Conservation (phyloP, 352 stramenopile genomes). For the Phytophthora pistaciae region DNA sequence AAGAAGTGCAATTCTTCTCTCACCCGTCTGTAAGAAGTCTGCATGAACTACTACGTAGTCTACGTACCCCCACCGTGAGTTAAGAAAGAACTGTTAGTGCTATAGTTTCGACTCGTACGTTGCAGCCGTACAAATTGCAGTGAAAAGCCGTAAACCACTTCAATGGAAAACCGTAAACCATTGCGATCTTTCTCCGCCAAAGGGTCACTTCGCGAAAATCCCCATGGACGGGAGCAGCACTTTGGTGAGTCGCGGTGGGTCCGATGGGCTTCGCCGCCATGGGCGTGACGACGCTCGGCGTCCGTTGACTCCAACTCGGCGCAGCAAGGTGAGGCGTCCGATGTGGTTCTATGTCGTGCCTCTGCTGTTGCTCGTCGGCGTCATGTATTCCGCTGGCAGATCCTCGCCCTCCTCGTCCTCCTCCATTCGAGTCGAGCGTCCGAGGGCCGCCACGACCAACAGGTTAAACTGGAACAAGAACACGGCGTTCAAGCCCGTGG, state of each 20-base stretch:
- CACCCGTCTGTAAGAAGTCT: too few relatives aligned
- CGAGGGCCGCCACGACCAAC: not conserved
- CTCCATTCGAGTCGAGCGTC: not conserved
- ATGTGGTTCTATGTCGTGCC: not conserved
- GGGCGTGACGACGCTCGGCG: not conserved
- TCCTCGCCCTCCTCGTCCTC: not conserved
- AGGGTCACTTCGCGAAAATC: not conserved
- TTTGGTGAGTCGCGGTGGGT: conserved; percentile 3
- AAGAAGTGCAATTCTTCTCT: too few relatives aligned
- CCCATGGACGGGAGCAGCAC: not conserved
- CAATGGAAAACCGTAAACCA: not conserved
- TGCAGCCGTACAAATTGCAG: too few relatives aligned
- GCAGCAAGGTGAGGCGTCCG: conserved; percentile 1
- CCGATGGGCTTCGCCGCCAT: not conserved
- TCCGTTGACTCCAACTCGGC: not conserved
- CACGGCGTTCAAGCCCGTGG: not conserved
- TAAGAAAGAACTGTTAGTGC: too few relatives aligned
- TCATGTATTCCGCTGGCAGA: not conserved
- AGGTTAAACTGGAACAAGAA: not conserved
- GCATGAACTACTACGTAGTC: too few relatives aligned
- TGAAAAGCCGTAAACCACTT: too few relatives aligned
- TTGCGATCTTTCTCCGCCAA: not conserved
- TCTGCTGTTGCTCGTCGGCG: not conserved
- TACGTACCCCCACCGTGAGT: too few relatives aligned
- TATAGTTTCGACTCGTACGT: too few relatives aligned